Base-by-base conservation (phyloP, 805 yeast genomes). In the Barnettozyma wickerhamii region DNA sequence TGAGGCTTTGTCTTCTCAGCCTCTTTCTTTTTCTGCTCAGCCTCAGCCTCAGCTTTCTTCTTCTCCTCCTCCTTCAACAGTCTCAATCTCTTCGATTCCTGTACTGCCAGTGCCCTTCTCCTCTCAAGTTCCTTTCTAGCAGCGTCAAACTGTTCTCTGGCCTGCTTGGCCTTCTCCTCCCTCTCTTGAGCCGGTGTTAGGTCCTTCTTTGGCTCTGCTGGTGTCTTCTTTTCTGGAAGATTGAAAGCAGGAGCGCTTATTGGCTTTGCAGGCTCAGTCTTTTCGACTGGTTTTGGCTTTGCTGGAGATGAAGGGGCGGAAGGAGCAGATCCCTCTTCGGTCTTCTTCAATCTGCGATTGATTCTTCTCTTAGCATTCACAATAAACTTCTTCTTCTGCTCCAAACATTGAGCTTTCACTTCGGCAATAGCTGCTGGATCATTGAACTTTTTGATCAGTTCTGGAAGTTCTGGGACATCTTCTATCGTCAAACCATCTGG, bases 51-150 rank as follows among this genome's bases (percentile, higher is more conserved):
- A 7, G 9, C 27, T 7, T 33, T 20, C 23, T 33, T 24, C 19
- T 33, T 20, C 9, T 23, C 35, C 14, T 33, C 35, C 7, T 14
- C 35, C 35, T 18, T 33, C 20, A 14, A 14, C 7, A 15, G 15
- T 19, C 23, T 21, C 18, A 34, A 20, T 20, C 29, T 20, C 21
- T 30, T 40, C 4, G 37, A 24, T 10, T 35, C 32, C 19, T 23
- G 27, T 7, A n/a, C 26, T 5, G 37, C 19, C 10, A 33, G 39
- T 7, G 13, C 19, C 20, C 30, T 33, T 21, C 35, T 38, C 6
- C 19, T 30, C 12, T 40, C 40, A 4, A 44, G 32, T 10, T 31
- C 38, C 26, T 30, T 37, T 36, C 38, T 40, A 24, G 47, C 47
- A 5, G 18, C 41, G 13, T 43, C 41, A 20, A 40, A 23, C 19